Evolutionary conservation across 192 early-diverging fungal genomes (phyloP).

Genomic region (Coemansia sp.): DNA sequence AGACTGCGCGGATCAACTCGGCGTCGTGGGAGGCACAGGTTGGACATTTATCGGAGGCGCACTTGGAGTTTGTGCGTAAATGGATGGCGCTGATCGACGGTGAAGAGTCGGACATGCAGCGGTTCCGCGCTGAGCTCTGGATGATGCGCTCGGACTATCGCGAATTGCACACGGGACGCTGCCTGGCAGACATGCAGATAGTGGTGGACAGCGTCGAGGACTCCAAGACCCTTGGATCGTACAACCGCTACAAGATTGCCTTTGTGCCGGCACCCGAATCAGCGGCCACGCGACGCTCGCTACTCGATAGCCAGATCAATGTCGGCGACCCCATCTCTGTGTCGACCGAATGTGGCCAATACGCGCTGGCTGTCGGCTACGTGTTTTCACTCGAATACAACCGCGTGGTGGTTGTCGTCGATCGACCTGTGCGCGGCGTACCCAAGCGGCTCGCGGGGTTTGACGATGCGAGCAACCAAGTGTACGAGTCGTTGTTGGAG

Average conservation of each 20-base stretch:
- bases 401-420: slow-evolving; percentile 56
- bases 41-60: slow-evolving; percentile 54
- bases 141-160: slow-evolving; percentile 51
- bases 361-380: slow-evolving; percentile 74
- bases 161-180: slow-evolving; percentile 49
- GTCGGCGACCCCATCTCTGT: slow-evolving; percentile 80
- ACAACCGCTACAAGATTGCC: slow-evolving; percentile 26
- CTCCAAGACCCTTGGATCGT: slow-evolving; percentile 22
- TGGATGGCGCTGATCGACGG: slow-evolving; percentile 74
- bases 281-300: slow-evolving; percentile 6
- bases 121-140: slow-evolving; percentile 69
- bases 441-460: slow-evolving; percentile 56
- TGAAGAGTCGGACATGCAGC: slow-evolving; percentile 69
- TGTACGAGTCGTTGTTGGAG: slow-evolving; percentile 40
- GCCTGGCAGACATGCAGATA: slow-evolving; percentile 37
- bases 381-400: slow-evolving; percentile 54
- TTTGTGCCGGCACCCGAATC: slow-evolving; percentile 13
- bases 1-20: slow-evolving; percentile 54
- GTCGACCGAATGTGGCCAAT: slow-evolving; percentile 69
- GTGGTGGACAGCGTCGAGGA: slow-evolving; percentile 23
- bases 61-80: slow-evolving; percentile 68
- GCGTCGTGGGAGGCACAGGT: slow-evolving; percentile 61
- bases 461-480: slow-evolving; percentile 57
- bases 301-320: slow-evolving; percentile 37
- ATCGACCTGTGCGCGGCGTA: slow-evolving; percentile 63